Evolutionary conservation across 345 rosid species (phyloP).

Genomic region (Excoecaria agallocha): DNA sequence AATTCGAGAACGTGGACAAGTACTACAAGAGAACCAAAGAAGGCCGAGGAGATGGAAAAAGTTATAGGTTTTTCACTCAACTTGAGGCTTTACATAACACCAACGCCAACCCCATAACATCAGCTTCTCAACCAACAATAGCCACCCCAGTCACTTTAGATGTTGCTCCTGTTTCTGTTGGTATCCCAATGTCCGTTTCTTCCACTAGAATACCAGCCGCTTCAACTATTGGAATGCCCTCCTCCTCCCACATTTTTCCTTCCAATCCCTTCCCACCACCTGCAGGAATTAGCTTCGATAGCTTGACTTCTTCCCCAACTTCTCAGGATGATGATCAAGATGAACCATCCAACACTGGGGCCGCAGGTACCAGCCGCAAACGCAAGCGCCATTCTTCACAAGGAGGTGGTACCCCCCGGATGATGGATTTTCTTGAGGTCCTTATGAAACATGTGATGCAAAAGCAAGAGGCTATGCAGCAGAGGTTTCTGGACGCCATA

Average conservation of each 20-base stretch:
- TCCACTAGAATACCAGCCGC: conserved; percentile 26
- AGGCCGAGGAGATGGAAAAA: conserved; percentile 75
- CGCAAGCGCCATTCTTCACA: conserved; percentile 47
- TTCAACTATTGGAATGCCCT: conserved; percentile 9
- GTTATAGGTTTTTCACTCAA: conserved; percentile 74
- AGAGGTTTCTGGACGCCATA: conserved; percentile 65
- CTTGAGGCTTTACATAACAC: conserved; percentile 68
- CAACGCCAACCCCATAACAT: not conserved
- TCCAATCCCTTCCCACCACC: conserved; percentile 19
- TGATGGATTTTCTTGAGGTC: conserved; percentile 69
- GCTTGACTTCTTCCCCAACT: conserved; percentile 55
- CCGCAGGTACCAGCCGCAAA: conserved; percentile 53
- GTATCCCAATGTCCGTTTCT: conserved; percentile 40
- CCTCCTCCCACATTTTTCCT: conserved; percentile 28
- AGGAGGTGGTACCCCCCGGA: conserved; percentile 35
- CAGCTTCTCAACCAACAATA: conserved; percentile 21
- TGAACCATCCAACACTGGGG: conserved; percentile 34
- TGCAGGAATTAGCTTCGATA: conserved; percentile 50
- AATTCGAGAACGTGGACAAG: conserved; percentile 92
- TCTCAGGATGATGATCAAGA: conserved; percentile 43
- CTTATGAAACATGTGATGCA: conserved; percentile 73
- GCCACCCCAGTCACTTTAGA: conserved; percentile 35
- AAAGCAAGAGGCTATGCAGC: conserved; percentile 77
- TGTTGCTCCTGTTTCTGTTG: conserved; percentile 60
- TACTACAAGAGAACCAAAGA: conserved; percentile 92